These are phyloP conservation scores for Eucalyptus leucophloia DNA, from an alignment of 345 rosid genomes.

Conservation along the genomic window DNA sequence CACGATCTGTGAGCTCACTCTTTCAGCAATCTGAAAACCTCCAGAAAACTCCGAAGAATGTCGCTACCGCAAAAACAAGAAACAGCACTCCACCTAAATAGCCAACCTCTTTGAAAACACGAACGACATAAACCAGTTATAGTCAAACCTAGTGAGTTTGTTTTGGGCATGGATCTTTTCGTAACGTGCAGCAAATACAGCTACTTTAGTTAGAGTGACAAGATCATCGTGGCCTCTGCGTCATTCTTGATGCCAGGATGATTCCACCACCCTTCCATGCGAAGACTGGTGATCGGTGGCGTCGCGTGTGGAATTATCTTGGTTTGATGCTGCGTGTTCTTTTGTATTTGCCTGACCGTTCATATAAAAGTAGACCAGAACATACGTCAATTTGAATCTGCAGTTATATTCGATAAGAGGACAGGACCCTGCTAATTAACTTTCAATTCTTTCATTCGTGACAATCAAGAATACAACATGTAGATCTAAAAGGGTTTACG, in stretches of 20 bases:
- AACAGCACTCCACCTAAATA: conserved; percentile 71
- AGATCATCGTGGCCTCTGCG: neutral
- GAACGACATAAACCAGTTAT: neutral
- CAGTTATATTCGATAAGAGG: rapidly evolving
- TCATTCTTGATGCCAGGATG: neutral
- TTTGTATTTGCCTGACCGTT: neutral
- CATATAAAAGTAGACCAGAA: neutral
- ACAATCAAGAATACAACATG: no score
- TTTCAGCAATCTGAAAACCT: neutral
- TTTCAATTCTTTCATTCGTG: no score
- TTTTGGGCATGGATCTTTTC: neutral
- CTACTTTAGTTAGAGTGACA: neutral
- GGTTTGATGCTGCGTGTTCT: neutral
- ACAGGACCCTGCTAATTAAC: no score
- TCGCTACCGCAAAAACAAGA: conserved; percentile 69
- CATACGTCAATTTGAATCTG: neutral
- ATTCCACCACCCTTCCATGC: neutral
- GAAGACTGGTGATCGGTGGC: neutral
- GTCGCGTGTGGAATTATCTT: neutral
- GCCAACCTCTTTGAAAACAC: conserved; percentile 46
- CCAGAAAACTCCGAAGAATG: conserved; percentile 56
- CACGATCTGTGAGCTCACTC: neutral
- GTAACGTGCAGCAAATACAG: neutral
- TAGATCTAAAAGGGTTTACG: no score
- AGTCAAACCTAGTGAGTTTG: rapidly evolving